These are phyloP conservation scores for Ailanthus altissimus DNA, from an alignment of 345 rosid genomes.

Conservation along the genomic window DNA sequence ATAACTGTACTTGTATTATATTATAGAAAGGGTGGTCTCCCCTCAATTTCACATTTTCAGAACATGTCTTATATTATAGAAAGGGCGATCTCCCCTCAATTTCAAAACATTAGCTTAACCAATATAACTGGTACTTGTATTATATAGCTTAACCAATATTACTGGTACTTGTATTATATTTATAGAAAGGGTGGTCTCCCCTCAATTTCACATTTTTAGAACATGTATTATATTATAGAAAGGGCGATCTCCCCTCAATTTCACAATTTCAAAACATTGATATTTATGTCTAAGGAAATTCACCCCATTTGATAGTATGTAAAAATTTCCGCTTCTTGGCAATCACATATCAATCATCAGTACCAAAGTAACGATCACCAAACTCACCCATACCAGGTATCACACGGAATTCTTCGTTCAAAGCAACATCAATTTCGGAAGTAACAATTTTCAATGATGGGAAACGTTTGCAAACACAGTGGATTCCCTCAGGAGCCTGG, in stretches of 20 bases:
- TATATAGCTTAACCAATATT: neutral
- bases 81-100: too few relatives aligned
- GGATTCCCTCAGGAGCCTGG: constrained; percentile 99
- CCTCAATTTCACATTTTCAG: too few relatives aligned
- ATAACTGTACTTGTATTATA: too few relatives aligned
- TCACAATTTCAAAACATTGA: constrained; percentile 15
- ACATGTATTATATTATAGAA: too few relatives aligned
- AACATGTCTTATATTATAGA: too few relatives aligned
- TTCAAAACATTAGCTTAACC: too few relatives aligned
- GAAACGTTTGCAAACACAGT: constrained; percentile 78
- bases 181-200: too few relatives aligned
- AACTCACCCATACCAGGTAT: constrained; percentile 99
- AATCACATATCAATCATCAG: constrained; percentile 62
- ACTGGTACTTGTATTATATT: neutral
- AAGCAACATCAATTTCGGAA: constrained; percentile 83
- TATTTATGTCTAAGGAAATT: neutral
- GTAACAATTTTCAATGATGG: constrained; percentile 91
- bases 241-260: too few relatives aligned
- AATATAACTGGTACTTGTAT: neutral
- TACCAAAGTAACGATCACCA: constrained; percentile 97
- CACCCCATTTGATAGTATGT: constrained; percentile 12
- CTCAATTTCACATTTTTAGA: too few relatives aligned
- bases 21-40: too few relatives aligned
- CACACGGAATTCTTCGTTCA: constrained; percentile 87
- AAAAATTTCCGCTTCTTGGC: neutral